Evolutionary conservation across 352 stramenopile genomes (phyloP), one percentile per base, ranked within the genome.

Genomic region (Phytophthora podocarpi): DNA sequence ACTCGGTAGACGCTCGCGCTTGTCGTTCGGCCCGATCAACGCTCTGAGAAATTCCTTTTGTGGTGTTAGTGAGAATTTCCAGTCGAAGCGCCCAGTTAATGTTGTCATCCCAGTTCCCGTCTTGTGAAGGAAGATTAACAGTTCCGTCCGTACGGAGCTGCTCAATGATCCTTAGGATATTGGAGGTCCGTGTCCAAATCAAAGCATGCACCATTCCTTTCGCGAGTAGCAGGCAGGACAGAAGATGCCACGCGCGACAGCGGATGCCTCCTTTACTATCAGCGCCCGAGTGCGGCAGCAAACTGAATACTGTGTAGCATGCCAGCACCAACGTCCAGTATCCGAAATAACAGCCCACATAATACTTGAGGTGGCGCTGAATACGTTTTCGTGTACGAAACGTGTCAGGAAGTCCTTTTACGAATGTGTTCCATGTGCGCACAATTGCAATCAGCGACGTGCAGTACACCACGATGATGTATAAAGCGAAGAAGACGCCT

Each of bases 61-160:
- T 95, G 1, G 88, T 95, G 45, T 94, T 93, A 0, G 79, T 92
- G 13, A 96, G 46, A 58, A 96, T 95, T 52, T 96, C 88, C 6
- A 90, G 62, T n/a, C 88, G 76, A 18, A 96, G 50, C 1, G 86
- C 88, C 83, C 84, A 93, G 49, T 96, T 96, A 52, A 96, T 94
- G 45, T 80, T 92, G 50, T 91, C 83, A 16, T 51, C n/a, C 24
- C 26, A 15, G 27, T 24, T 27, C 4, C 23, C n/a, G 41, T 91
- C 82, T 43, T 90, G 79, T 7, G 70, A 39, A 7, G 85, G 80
- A 18, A 91, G 41, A 58, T 91, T 72, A 0, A 87, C 76, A 20
- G 75, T 81, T 7, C 82, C 82, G 24, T 83, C 74, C 26, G 75
- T 66, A 9, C 80, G 80, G 28, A 93, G 67, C 40, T 91, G 82